Conservation (phyloP, 1,139 yeast species). For the Sugiyamaella castrensis region DNA sequence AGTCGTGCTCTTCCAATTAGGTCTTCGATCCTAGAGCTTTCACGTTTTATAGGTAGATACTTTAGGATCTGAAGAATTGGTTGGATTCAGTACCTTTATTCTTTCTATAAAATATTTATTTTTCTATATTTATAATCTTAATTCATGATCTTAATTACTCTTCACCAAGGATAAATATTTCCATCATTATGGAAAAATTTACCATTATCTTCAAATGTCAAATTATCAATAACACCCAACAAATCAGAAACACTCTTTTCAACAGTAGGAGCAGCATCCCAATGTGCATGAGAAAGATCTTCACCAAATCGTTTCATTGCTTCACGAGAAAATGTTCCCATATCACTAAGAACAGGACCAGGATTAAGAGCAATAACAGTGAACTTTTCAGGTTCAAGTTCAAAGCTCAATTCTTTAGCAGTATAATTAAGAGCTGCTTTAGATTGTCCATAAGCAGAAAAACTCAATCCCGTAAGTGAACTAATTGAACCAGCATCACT, state of each 20-base stretch:
- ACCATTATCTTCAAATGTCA: constrained; percentile 16
- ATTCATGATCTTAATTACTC: constrained; percentile 11
- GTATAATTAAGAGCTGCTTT: constrained; percentile 40
- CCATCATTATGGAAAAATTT: constrained; percentile 20
- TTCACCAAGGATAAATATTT: constrained; percentile 11
- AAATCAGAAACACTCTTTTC: constrained; percentile 16
- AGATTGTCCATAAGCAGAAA: constrained; percentile 39
- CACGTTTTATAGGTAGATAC: background rate
- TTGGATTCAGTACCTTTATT: background rate
- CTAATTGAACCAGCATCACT: constrained; percentile 31
- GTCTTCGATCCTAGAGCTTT: no score
- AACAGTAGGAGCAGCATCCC: constrained; percentile 16
- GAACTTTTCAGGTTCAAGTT: constrained; percentile 30
- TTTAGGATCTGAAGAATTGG: background rate
- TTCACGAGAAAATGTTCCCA: constrained; percentile 25
- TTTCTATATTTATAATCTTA: background rate
- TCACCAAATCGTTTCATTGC: constrained; percentile 9
- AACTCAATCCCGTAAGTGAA: constrained; percentile 19
- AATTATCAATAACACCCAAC: constrained; percentile 12
- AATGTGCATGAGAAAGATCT: constrained; percentile 10
- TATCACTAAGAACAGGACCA: constrained; percentile 38
- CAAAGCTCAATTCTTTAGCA: constrained; percentile 29
- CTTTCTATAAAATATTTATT: background rate
- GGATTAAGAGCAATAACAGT: constrained; percentile 37
- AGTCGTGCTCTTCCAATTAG: background rate